These are phyloP conservation scores for Mucor sp. DNA, from an alignment of 371 early-diverging fungal species.

Conservation along the genomic window DNA sequence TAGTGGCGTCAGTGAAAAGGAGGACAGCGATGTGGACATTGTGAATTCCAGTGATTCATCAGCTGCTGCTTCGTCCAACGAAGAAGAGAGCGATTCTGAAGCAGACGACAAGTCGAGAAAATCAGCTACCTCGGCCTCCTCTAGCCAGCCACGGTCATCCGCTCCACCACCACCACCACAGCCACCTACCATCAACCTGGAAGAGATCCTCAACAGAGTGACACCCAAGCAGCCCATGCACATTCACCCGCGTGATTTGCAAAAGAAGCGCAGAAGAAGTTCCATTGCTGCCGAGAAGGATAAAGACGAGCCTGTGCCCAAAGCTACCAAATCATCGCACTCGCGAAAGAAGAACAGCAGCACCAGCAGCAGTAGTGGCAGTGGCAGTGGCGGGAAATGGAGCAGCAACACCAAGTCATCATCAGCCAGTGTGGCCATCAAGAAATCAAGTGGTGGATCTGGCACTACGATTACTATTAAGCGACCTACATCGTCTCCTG, in stretches of 20 bases:
- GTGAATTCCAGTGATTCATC: conserved; percentile 25
- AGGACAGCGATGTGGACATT: conserved; percentile 31
- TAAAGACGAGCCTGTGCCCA: neutral
- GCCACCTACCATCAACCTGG: conserved; percentile 24
- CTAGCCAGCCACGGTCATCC: neutral
- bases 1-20: conserved; percentile 10
- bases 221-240: conserved; percentile 17
- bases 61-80: conserved; percentile 6
- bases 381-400: conserved; percentile 10
- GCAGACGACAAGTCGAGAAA: neutral
- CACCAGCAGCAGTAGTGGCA: neutral
- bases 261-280: conserved; percentile 20
- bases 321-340: neutral
- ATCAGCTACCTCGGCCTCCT: neutral
- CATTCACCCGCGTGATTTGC: conserved; percentile 26
- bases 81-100: conserved; percentile 16
- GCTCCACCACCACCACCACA: neutral
- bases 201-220: conserved; percentile 43
- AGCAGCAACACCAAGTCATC: neutral
- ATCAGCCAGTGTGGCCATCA: neutral
- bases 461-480: neutral
- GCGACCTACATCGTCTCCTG: neutral
- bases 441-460: neutral
- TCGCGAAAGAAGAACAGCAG: conserved; percentile 4
- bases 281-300: neutral